Evolutionary conservation across 2,329 filamentous ascomycete genomes (phyloP), one percentile per base, ranked within the genome.

Genomic region (Penicillium sp.): DNA sequence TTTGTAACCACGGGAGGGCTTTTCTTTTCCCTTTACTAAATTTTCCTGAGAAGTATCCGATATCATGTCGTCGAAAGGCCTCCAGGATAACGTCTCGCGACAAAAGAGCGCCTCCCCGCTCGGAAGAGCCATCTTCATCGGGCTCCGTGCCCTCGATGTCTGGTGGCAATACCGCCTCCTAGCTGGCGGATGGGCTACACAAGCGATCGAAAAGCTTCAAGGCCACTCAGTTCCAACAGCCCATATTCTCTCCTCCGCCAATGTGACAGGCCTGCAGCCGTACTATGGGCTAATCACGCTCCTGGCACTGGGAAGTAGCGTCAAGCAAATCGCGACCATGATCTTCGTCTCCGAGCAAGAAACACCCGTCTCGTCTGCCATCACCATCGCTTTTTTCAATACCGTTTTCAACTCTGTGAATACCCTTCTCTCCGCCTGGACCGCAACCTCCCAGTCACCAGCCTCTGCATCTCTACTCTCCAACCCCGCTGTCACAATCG

Each of bases 401-500:
- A 80, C 81, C 0, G 41, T 84, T 9, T 71, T 83, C 70, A 89
- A 89, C 76, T 78, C 78, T n/a, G 15, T 82, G 31, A 88, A 85
- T 72, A 80, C 82, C 0, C 79, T 89, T 15, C 76, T 87, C 17
- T 84, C 87, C 66, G 73, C 86, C 35, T 79, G 80, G 46, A 70
- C 77, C 63, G 71, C 67, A 23, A 74, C 74, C n/a, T 65, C 58
- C 44, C 58, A 56, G 26, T 50, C 48, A 3, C 45, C 60, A 1
- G n/a, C 7, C 29, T 9, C 6, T 3, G 29, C 3, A 73, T 8
- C 60, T 76, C 6, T 70, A 4, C 26, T 71, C 11, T 38, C 48
- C 1, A 52, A 29, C 17, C 23, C 72, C 85, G 9, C 51, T 7
- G 19, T 61, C 5, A 47, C 58, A 21, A 71, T 85, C 13, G 86